These are phyloP conservation scores for Tritrichomonas musculus DNA, from an alignment of 208 protist genomes.

Conservation along the genomic window DNA sequence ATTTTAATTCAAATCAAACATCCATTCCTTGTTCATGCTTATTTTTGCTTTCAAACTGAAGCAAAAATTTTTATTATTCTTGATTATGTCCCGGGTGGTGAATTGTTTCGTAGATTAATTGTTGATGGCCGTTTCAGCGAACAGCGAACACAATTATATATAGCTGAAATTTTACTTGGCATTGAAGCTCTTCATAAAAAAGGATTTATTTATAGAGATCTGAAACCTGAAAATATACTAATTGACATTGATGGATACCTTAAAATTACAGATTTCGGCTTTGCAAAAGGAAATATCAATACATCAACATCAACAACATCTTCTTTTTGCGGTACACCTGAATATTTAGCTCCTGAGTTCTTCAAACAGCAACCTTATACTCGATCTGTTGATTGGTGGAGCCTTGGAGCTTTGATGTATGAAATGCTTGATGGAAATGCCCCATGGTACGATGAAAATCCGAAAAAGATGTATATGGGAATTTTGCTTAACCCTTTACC, in stretches of 20 bases:
- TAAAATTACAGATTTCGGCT: conserved; percentile 62
- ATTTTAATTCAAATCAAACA: not conserved
- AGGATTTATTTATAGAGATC: conserved; percentile 58
- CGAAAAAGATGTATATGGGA: conserved; percentile 56
- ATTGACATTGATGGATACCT: conserved; percentile 58
- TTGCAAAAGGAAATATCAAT: conserved; percentile 53
- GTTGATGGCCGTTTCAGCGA: conserved; percentile 35
- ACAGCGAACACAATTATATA: conserved; percentile 41
- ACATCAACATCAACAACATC: conserved; percentile 25
- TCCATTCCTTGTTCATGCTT: conserved; percentile 46
- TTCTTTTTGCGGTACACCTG: conserved; percentile 66
- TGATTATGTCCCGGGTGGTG: conserved; percentile 58
- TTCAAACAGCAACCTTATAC: conserved; percentile 56
- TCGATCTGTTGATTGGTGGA: conserved; percentile 68
- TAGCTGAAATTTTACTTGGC: conserved; percentile 42
- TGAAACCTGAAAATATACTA: conserved; percentile 70
- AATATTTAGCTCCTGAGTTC: conserved; percentile 59
- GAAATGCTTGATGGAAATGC: conserved; percentile 65
- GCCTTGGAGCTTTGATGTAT: conserved; percentile 63
- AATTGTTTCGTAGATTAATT: conserved; percentile 48
- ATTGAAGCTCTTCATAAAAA: conserved; percentile 55
- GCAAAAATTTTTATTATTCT: conserved; percentile 54
- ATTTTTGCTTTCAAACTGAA: conserved; percentile 50
- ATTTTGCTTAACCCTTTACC: conserved; percentile 51
- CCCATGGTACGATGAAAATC: conserved; percentile 61